phyloP scores from a whole-genome alignment of 2,329 filamentous ascomycete species.

The Monosporascus cannonballus region DNA sequence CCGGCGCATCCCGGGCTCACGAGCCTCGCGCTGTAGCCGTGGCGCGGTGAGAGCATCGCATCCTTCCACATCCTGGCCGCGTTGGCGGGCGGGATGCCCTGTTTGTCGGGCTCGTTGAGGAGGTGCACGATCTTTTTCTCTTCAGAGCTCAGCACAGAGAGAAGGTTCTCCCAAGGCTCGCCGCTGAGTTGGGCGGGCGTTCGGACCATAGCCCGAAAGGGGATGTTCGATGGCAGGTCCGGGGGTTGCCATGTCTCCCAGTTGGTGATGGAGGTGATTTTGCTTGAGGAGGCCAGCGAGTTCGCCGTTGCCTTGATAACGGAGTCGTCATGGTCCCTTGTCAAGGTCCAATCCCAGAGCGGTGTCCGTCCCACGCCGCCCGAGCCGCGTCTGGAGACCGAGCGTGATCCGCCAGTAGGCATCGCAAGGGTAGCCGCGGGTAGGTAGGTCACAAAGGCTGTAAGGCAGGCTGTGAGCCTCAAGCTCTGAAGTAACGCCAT shows the following conservation, averaged over 20 bases:
- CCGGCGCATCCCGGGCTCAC: slow-evolving; percentile 31
- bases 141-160: slow-evolving; percentile 17
- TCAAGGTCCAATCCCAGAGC: slow-evolving; percentile 7
- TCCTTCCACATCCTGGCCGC: slow-evolving; percentile 29
- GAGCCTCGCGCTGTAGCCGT: slow-evolving; percentile 20
- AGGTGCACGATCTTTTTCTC: slow-evolving; percentile 29
- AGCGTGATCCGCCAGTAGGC: not conserved
- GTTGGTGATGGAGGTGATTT: slow-evolving; percentile 3
- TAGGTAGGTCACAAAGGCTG: not conserved
- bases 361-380: not conserved
- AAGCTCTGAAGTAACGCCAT: not conserved
- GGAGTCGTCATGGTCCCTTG: not conserved
- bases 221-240: slow-evolving; percentile 23
- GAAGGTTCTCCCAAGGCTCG: slow-evolving; percentile 26
- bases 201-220: slow-evolving; percentile 36
- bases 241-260: slow-evolving; percentile 8
- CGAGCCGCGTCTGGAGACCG: not conserved
- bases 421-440: not conserved
- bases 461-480: not conserved
- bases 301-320: not conserved
- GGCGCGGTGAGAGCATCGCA: slow-evolving; percentile 23
- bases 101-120: slow-evolving; percentile 36
- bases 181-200: slow-evolving; percentile 27
- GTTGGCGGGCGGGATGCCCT: slow-evolving; percentile 22
- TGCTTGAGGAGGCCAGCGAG: not conserved